These are phyloP conservation scores for Cylindrotheca closterium DNA, from an alignment of 108 stramenopile species.

Conservation along the genomic window DNA sequence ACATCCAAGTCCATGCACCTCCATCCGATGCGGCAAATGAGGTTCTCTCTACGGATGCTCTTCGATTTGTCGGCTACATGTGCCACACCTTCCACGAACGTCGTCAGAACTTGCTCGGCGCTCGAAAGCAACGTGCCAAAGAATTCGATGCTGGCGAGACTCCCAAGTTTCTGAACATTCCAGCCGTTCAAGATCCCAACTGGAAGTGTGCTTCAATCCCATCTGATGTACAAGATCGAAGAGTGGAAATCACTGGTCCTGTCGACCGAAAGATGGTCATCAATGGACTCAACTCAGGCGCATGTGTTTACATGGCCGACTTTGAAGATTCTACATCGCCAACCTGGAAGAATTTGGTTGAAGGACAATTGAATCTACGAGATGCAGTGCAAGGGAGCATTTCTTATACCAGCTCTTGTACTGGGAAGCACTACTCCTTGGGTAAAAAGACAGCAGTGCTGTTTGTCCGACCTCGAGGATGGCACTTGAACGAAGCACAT, in stretches of 20 bases:
- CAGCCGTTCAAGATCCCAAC: slow-evolving; percentile 57
- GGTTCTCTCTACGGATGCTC: slow-evolving; percentile 75
- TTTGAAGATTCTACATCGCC: slow-evolving; percentile 92
- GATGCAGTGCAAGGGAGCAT: slow-evolving; percentile 90
- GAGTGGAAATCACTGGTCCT: slow-evolving; percentile 93
- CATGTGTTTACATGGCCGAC: slow-evolving; percentile 91
- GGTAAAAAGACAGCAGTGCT: slow-evolving; percentile 66
- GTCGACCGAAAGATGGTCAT: slow-evolving; percentile 94
- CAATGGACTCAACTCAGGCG: slow-evolving; percentile 93
- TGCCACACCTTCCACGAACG: slow-evolving; percentile 74
- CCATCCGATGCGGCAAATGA: slow-evolving; percentile 67
- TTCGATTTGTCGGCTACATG: slow-evolving; percentile 77
- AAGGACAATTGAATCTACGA: slow-evolving; percentile 89
- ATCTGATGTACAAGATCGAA: slow-evolving; percentile 78
- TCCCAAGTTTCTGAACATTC: slow-evolving; percentile 61
- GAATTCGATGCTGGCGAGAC: slow-evolving; percentile 79
- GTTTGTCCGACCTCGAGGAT: slow-evolving; percentile 90
- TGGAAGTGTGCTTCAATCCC: slow-evolving; percentile 88
- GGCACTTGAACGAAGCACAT: slow-evolving; percentile 93
- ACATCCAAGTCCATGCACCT: slow-evolving; percentile 71
- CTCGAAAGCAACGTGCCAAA: slow-evolving; percentile 47
- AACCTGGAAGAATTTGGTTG: slow-evolving; percentile 83
- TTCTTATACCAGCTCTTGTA: slow-evolving; percentile 74
- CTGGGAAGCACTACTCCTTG: slow-evolving; percentile 84
- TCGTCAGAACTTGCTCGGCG: slow-evolving; percentile 57